phyloP scores from a whole-genome alignment of 441 rosid genomes.

The Pelargonium australe region DNA sequence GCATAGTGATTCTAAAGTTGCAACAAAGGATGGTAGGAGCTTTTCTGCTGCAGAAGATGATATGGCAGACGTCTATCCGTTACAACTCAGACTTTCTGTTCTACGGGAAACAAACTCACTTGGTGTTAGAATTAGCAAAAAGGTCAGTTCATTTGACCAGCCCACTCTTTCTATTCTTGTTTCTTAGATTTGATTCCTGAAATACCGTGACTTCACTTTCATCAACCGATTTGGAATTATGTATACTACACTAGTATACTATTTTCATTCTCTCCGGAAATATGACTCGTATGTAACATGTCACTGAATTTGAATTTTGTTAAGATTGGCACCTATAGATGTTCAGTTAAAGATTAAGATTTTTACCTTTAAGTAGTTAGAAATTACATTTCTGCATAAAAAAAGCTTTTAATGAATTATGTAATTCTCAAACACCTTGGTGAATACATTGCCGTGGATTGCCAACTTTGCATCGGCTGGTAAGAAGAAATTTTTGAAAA shows the following conservation, averaged over 20 bases:
- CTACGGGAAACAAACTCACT: constrained; percentile 56
- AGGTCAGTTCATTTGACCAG: constrained; percentile 38
- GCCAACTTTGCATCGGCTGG: not conserved
- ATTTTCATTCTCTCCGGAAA: not conserved
- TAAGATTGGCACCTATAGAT: not conserved
- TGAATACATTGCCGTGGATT: not conserved
- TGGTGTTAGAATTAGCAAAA: constrained; percentile 86
- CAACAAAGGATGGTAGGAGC: constrained; percentile 53
- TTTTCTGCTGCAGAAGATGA: constrained; percentile 82
- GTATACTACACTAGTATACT: not conserved
- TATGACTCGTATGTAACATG: not conserved
- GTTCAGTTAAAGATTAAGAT: not conserved
- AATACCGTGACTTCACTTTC: not conserved
- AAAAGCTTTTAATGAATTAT: not conserved
- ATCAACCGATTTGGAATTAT: not conserved
- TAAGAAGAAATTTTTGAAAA: not conserved
- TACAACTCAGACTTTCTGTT: constrained; percentile 75
- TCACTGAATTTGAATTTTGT: not conserved
- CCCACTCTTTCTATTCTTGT: constrained; percentile 20
- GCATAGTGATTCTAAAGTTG: constrained; percentile 73
- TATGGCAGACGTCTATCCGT: constrained; percentile 89
- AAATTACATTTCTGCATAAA: too few relatives aligned
- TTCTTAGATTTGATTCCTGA: constrained; percentile 14
- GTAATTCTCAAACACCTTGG: not conserved
- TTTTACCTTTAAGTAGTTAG: not conserved